Base-by-base conservation (phyloP, 2,329 filamentous ascomycete genomes). In the Seiridium cupressi region DNA sequence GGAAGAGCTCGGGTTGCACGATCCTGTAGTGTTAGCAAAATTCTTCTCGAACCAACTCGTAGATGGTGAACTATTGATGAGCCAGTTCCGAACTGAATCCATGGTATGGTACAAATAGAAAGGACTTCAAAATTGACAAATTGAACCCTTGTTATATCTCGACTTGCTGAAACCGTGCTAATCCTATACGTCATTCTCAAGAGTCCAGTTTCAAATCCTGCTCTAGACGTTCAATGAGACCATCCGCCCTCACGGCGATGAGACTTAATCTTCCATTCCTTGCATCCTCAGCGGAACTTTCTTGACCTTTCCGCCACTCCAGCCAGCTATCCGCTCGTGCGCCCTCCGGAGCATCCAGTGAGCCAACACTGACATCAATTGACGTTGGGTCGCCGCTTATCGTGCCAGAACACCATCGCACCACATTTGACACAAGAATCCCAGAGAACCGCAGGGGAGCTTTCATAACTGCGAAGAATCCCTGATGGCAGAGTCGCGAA, bases 391-490 rank as follows among this genome's bases (percentile, higher is more conserved):
- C 86, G 75, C 61, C 76, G 74, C 3, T 77, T 73, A 57, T 81
- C 81, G 65, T 84, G 80, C 82, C 84, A 90, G 66, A 89, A 90
- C 3, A 87, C 78, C 0, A 81, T 86, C 0, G 89, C 87, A 1
- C 88, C 88, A 67, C 89, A 91, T 1, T 58, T 67, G 1, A 72
- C 71, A 68, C 88, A 91, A 67, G 89, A 90, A 48, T 87, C 84
- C 13, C 89, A 80, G 51, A 76, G 73, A 3, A 86, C 81, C 0
- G 78, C 80, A 0, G 75, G 69, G 0, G 80, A 86, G 32, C 84
- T 89, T 13, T 77, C 69, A 67, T 88, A 88, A 10, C 68, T 74
- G 56, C 77, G 78, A 59, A 87, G 70, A 1, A 81, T 80, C 0
- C 77, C 78, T 34, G 72, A 66, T 0, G 74, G 63, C 3, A 81